Percentiles rank a stretch among this genome's conserved stretches.
Conservation (phyloP, 2,329 filamentous ascomycete genomes). For the Berkeleyomyces basicola region DNA sequence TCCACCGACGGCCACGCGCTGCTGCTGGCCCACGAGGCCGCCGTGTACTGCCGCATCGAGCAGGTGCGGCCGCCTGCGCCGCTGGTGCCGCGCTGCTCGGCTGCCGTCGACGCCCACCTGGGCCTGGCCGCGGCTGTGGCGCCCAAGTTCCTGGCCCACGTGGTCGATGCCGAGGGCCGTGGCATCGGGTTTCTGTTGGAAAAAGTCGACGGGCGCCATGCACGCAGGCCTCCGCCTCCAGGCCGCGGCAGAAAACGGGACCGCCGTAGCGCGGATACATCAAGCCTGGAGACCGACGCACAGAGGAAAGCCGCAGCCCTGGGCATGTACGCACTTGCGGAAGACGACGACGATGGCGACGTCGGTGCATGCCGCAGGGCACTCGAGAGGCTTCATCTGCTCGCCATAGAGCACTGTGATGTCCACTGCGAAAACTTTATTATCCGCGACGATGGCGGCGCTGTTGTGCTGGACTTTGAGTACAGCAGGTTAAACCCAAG, state of each 20-base stretch:
- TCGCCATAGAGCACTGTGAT: constrained; percentile 2
- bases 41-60: not conserved
- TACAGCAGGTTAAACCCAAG: not conserved
- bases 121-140: not conserved
- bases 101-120: not conserved
- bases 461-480: constrained; percentile 3
- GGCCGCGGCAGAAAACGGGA: no score
- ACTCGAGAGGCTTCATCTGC: not conserved
- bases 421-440: constrained; percentile 5
- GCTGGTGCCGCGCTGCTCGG: not conserved
- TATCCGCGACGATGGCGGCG: not conserved
- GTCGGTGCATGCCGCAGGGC: not conserved
- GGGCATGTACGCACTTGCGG: not conserved
- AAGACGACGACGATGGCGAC: not conserved
- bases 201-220: not conserved
- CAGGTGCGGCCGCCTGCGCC: not conserved
- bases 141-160: constrained; percentile 2
- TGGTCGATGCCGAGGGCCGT: not conserved
- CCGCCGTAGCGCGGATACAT: no score
- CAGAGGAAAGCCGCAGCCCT: not conserved
- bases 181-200: constrained; percentile 1
- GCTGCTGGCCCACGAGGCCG: not conserved
- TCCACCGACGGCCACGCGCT: not conserved
- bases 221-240: not conserved
- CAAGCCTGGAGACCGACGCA: no score